A percentile compares a stretch with the other conserved stretches of the same genome.
phyloP scores from a whole-genome alignment of 176 grass and related monocot genomes.

The Carex littledalei region DNA sequence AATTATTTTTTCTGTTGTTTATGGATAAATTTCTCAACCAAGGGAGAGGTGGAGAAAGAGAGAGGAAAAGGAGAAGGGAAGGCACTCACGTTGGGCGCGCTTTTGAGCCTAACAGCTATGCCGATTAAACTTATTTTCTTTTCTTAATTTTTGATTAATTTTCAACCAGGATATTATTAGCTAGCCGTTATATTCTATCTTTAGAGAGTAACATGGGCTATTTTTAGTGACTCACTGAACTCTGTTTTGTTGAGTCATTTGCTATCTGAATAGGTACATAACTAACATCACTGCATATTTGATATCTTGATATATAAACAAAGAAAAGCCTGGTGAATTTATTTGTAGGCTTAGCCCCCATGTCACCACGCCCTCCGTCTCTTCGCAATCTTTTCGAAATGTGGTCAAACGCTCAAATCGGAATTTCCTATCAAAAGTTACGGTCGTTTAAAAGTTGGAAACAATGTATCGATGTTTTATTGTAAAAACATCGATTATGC shows the following conservation, averaged over 20 bases:
- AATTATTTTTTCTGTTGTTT: not conserved
- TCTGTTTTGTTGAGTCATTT: not conserved
- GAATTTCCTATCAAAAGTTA: too few species aligned
- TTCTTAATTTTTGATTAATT: conserved; percentile 8
- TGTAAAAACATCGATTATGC: too few species aligned
- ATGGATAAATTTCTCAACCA: not conserved
- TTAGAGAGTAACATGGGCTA: not conserved
- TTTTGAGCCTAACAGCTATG: not conserved
- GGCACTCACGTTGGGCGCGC: not conserved
- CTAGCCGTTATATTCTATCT: conserved; percentile 16
- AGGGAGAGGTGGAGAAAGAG: not conserved
- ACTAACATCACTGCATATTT: not conserved
- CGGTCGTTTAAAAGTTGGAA: too few species aligned
- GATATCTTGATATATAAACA: not conserved
- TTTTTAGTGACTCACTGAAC: not conserved
- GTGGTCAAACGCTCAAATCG: too few species aligned
- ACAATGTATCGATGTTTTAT: too few species aligned
- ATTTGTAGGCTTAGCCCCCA: not conserved
- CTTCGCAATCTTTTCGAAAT: too few species aligned
- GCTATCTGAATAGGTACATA: not conserved
- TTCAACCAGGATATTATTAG: conserved; percentile 1
- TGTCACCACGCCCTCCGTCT: too few species aligned
- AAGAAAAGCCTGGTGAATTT: not conserved
- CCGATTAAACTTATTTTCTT: not conserved
- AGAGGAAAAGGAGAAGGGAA: not conserved